Evolutionary conservation across 306 rosid genomes (phyloP), one percentile per base, ranked within the genome.

Genomic region (Inga leiocalycina): DNA sequence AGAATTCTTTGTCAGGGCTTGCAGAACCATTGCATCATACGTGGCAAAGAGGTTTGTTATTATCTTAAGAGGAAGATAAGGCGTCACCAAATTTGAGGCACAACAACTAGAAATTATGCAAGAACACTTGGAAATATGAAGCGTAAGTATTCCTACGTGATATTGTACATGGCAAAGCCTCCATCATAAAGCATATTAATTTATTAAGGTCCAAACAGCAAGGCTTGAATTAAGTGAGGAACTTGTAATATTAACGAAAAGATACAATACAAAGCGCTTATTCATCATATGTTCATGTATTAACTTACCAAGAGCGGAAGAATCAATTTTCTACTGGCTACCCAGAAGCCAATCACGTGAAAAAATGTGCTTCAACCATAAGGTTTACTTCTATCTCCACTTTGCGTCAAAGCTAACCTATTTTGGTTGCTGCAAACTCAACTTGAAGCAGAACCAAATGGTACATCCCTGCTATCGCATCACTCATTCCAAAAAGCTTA

Each of bases 391-490:
- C 39, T 51, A 71, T 65, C 34, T 65, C 51, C 51, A 66, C 30
- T 48, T 24, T 51, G 73, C 45, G 70, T 37, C 43, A 76, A 35
- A 67, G 61, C 77, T 17, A 46, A 94, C 98, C 99, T 91, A 91
- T 93, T 90, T 82, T 89, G 84, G 16, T 85, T 62, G 0, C 92
- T 93, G 24, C 90, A 91, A 86, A 93, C 89, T 76, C 83, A 86
- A 85, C 92, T 80, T 37, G 89, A 89, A 87, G 92, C 99, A 77
- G 85, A 93, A 81, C 89, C 94, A 81, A 92, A 86, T 35, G 91
- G 80, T 30, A 75, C 83, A 83, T 79, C 84, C 81, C 95, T 67
- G 85, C 88, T 7, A 88, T 73, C 1, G 79, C 88, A 79, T 75
- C 87, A 82, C 68, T 90, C 97, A 93, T 92, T 81, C 84, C 80